phyloP scores from a whole-genome alignment of 805 yeast genomes.

The Spathaspora arborariae region DNA sequence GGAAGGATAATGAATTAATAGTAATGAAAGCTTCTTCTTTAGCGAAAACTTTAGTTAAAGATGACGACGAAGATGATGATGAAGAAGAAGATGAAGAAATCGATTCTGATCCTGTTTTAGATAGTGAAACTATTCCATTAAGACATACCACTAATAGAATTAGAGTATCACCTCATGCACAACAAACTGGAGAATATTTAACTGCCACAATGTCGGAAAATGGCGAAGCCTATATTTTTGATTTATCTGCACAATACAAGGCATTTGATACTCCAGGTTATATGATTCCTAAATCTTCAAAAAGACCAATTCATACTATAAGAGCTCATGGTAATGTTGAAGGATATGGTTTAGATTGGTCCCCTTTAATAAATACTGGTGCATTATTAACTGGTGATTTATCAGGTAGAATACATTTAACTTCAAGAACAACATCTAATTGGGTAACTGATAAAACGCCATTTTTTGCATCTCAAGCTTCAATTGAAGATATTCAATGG shows the following conservation, averaged over 20 bases:
- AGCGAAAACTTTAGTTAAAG: slow-evolving; percentile 81
- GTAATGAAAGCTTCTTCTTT: slow-evolving; percentile 80
- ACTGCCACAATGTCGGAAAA: slow-evolving; percentile 86
- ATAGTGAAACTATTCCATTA: slow-evolving; percentile 74
- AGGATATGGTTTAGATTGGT: slow-evolving; percentile 97
- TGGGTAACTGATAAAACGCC: slow-evolving; percentile 89
- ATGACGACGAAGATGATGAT: slow-evolving; percentile 72
- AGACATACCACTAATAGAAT: slow-evolving; percentile 85
- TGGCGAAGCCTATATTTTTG: slow-evolving; percentile 87
- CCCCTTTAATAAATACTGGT: slow-evolving; percentile 78
- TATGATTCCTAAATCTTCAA: slow-evolving; percentile 69
- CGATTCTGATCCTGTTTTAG: slow-evolving; percentile 81
- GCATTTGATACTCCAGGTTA: slow-evolving; percentile 89
- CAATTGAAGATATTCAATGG: slow-evolving; percentile 98
- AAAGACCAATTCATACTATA: slow-evolving; percentile 79
- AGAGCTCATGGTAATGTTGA: slow-evolving; percentile 90
- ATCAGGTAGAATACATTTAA: slow-evolving; percentile 75
- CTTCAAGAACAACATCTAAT: slow-evolving; percentile 68
- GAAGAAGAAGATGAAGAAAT: slow-evolving; percentile 62
- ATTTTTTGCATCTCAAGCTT: slow-evolving; percentile 61
- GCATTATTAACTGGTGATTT: slow-evolving; percentile 85
- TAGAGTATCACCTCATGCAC: slow-evolving; percentile 76
- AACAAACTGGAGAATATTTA: slow-evolving; percentile 70
- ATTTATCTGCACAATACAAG: slow-evolving; percentile 70
- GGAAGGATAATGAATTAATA: slow-evolving; percentile 84